Evolutionary conservation across 1,139 yeast genomes (phyloP), one percentile per base, ranked within the genome.

Genomic region (Suhomyces anneliseae): DNA sequence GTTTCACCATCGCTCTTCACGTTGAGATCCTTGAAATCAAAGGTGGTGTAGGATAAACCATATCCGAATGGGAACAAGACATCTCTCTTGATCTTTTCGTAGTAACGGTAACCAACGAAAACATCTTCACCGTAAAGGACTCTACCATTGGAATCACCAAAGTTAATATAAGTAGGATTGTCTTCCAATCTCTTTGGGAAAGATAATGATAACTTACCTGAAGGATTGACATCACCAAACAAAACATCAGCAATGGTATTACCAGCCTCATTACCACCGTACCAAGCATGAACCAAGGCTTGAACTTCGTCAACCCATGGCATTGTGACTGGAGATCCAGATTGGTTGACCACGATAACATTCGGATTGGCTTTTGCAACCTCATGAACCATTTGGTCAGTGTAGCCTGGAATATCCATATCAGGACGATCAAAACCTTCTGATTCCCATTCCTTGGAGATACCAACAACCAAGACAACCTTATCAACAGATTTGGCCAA

Each of bases 381-480:
- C 33, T 47, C 60, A 10, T 37, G 29, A 6, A 58, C 44, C 43
- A 58, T 40, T 38, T 45, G 35, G 47, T 57, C 51, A 19, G 61
- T 54, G 46, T 47, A 44, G 24, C 59, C 60, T 2, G 60, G 61
- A 36, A 62, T 52, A 36, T 64, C 66, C 73, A 72, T 63, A 46
- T 60, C 59, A 12, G 61, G 61, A 53, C 83, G 65, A 56, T 79
- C 81, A 53, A 65, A 74, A 29, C 83, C 81, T 59, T 80, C 70
- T 33, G 67, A 60, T 49, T 79, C 83, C 74, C 78, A 76, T 45
- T 77, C 81, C 39, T 68, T 70, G 59, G 58, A 64, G 55, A 78
- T 66, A 43, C 78, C 79, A 44, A 71, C 74, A 47, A 76, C 75
- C 60, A 69, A 59, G 33, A 72, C 65, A 40, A 68, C 72, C 77